phyloP scores from a whole-genome alignment of 2,329 filamentous ascomycete species.

The Sclerotinia minor region DNA sequence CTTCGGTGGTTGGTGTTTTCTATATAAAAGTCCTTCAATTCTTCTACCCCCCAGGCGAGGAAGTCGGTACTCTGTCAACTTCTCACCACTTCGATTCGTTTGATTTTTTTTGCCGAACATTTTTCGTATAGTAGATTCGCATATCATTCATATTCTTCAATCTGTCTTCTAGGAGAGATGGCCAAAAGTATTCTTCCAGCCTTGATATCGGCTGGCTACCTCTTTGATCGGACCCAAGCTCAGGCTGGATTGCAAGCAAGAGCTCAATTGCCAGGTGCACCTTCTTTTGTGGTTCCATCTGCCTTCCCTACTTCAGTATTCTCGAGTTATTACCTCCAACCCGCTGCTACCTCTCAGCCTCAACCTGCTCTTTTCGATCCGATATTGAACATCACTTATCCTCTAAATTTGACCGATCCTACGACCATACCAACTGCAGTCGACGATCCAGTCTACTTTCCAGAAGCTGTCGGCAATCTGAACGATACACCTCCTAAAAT shows the following conservation, averaged over 20 bases:
- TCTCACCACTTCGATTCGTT: not conserved
- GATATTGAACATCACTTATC: constrained; percentile 55
- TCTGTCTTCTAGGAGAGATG: constrained; percentile 5
- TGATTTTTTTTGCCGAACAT: not conserved
- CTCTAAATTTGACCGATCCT: constrained; percentile 55
- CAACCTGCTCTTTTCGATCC: constrained; percentile 56
- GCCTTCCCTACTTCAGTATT: constrained; percentile 54
- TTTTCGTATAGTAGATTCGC: not conserved
- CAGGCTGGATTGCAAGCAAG: not conserved
- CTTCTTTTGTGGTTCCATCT: constrained; percentile 46
- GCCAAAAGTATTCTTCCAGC: not conserved
- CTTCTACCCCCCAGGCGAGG: not conserved
- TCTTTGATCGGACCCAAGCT: not conserved
- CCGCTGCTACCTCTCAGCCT: constrained; percentile 50
- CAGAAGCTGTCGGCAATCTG: constrained; percentile 49
- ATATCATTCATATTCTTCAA: not conserved
- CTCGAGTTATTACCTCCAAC: constrained; percentile 50
- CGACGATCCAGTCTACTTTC: constrained; percentile 53
- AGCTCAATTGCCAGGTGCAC: constrained; percentile 40
- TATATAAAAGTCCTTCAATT: not conserved
- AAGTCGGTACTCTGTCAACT: not conserved
- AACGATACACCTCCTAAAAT: constrained; percentile 44
- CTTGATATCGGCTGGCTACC: not conserved
- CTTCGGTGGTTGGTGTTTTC: not conserved
- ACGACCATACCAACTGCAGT: constrained; percentile 51